Evolutionary conservation across 441 rosid genomes (phyloP), one percentile per base, ranked within the genome.

Genomic region (Syzygium malaccense): DNA sequence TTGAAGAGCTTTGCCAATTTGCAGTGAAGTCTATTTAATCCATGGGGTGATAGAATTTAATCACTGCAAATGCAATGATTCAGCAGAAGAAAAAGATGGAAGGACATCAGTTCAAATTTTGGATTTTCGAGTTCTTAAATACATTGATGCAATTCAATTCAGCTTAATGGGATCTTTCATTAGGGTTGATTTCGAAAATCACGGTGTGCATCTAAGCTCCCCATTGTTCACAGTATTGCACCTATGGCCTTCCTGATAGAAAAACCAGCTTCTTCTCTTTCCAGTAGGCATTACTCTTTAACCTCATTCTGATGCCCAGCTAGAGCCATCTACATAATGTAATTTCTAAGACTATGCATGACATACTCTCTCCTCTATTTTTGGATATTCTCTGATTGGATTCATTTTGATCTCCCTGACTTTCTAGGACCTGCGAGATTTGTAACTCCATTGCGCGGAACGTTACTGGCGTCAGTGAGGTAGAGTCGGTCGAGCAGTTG

Each of bases 401-500:
- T 75, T 75, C 28, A 23, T 75, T 75, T 75, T 75, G 17, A 75
- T 41, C 51, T 41, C 15, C 83, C 41, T 41, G 51, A 33, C 45
- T 85, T 87, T 33, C 19, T 26, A 88, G 89, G 85, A 88, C 54
- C 26, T 88, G 89, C 30, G 89, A 88, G 89, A 88, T 88, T 41
- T 88, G 89, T 45, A 86, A 88, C 78, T 88, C 89, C 66, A 13
- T 88, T 15, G 89, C 85, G 6, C 51, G 85, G 51, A 88, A 88
- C 8, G 71, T 88, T 41, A n/a, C 66, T 3, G 89, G 55, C 45
- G 83, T 57, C 48, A 19, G 37, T 55, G 89, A 88, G 85, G 87
- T 41, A 33, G 87, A 88, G 58, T 51, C 57, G 20, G 55, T 54
- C 2, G 89, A 88, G 87, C 89, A 51, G 80, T 30, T 53, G 6